phyloP scores from a whole-genome alignment of 2,329 filamentous ascomycete species.

The Ceratocystis huliohia region DNA sequence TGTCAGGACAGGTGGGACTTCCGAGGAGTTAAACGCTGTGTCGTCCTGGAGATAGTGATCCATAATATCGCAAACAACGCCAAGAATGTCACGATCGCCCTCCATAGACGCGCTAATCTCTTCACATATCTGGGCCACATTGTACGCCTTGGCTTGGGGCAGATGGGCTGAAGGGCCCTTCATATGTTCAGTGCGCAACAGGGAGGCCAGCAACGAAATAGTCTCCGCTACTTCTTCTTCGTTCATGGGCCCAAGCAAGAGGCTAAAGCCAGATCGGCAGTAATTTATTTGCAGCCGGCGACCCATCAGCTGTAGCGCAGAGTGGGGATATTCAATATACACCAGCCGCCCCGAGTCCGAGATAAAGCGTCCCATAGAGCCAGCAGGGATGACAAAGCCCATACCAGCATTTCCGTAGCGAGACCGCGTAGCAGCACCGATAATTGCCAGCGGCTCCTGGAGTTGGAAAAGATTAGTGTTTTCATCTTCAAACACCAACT shows the following conservation, averaged over 20 bases:
- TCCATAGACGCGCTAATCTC: constrained; percentile 42
- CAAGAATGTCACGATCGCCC: constrained; percentile 61
- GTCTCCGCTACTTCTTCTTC: constrained; percentile 57
- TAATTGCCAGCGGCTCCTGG: constrained; percentile 49
- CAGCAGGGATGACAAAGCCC: constrained; percentile 49
- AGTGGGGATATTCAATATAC: constrained; percentile 66
- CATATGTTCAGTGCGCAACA: constrained; percentile 44
- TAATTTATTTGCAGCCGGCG: constrained; percentile 59
- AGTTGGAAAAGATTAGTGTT: constrained; percentile 69
- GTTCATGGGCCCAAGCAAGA: constrained; percentile 41
- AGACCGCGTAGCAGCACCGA: constrained; percentile 29
- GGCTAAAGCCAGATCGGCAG: constrained; percentile 41
- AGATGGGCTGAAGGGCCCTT: constrained; percentile 26
- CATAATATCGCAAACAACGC: constrained; percentile 71
- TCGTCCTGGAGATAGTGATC: constrained; percentile 55
- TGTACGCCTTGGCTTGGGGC: constrained; percentile 23
- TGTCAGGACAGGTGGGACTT: constrained; percentile 51
- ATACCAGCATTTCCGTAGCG: constrained; percentile 31
- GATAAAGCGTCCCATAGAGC: constrained; percentile 59
- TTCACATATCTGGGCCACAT: constrained; percentile 39
- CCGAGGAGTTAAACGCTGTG: constrained; percentile 42
- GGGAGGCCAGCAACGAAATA: constrained; percentile 57
- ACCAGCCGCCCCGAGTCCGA: constrained; percentile 66
- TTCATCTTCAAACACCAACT: constrained; percentile 71
- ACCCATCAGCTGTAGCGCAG: constrained; percentile 65